phyloP scores from a whole-genome alignment of 208 protist species.

The Trichomonas vaginalis region DNA sequence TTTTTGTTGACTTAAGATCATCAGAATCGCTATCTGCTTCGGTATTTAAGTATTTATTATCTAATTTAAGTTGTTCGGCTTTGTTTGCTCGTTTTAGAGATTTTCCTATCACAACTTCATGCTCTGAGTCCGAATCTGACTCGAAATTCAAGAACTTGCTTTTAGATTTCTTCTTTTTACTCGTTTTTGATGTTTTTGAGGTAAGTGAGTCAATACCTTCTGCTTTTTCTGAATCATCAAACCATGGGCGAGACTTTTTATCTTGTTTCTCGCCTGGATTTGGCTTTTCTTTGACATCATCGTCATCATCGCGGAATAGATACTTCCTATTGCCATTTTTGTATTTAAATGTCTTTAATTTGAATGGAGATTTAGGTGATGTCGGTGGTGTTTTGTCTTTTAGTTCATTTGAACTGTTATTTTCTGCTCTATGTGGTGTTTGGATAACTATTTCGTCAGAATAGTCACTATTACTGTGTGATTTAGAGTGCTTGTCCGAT shows the following conservation, averaged over 20 bases:
- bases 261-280: not conserved
- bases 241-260: not conserved
- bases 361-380: not conserved
- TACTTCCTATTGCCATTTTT: not conserved
- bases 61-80: not conserved
- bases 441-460: not conserved
- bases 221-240: not conserved
- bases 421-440: not conserved
- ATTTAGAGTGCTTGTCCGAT: not conserved
- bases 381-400: not conserved
- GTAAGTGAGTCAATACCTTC: not conserved
- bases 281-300: not conserved
- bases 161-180: not conserved
- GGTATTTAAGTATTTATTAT: not conserved
- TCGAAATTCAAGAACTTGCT: not conserved
- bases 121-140: not conserved
- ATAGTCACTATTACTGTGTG: not conserved
- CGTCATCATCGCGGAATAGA: not conserved
- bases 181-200: not conserved
- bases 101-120: not conserved
- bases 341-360: not conserved
- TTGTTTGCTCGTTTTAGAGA: not conserved
- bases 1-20: not conserved
- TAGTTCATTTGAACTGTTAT: not conserved
- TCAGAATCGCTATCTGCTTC: not conserved